Percentiles rank a stretch among this genome's conserved stretches.
These are phyloP conservation scores for Aspergillus sclerotioniger DNA, from an alignment of 495 filamentous ascomycete genomes.

Conservation along the genomic window DNA sequence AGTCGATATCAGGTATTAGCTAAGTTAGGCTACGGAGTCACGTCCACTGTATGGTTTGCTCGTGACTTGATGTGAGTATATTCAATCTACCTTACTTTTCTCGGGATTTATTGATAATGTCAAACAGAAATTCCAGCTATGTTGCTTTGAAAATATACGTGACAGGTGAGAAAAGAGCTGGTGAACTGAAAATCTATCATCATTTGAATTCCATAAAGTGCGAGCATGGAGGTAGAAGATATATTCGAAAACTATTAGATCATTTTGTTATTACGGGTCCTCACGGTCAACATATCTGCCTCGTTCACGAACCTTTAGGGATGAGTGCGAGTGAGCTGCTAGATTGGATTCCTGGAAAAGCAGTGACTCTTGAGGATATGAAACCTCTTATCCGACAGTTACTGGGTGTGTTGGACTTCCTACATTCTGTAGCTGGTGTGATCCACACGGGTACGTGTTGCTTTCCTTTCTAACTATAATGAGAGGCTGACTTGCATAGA, in stretches of 20 bases:
- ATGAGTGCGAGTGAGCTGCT: no score
- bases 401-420: slow-evolving; percentile 36
- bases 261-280: not conserved
- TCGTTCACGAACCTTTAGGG: not conserved
- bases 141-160: not conserved
- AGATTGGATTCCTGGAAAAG: slow-evolving; percentile 14
- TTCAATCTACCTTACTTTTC: no score
- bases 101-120: no score
- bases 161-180: not conserved
- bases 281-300: not conserved
- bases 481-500: no score
- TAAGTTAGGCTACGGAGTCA: slow-evolving; percentile 49
- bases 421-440: slow-evolving; percentile 35
- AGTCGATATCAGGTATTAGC: slow-evolving; percentile 42
- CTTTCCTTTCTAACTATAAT: not conserved
- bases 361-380: slow-evolving; percentile 18
- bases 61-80: slow-evolving; percentile 35
- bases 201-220: not conserved
- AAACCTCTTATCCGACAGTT: slow-evolving; percentile 24
- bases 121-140: not conserved
- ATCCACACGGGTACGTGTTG: slow-evolving; percentile 45
- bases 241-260: not conserved
- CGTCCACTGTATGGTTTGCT: slow-evolving; percentile 52
- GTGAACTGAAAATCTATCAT: not conserved
- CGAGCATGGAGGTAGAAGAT: not conserved